Conservation (phyloP, 306 rosid genomes). For the Datisca glomerata region DNA sequence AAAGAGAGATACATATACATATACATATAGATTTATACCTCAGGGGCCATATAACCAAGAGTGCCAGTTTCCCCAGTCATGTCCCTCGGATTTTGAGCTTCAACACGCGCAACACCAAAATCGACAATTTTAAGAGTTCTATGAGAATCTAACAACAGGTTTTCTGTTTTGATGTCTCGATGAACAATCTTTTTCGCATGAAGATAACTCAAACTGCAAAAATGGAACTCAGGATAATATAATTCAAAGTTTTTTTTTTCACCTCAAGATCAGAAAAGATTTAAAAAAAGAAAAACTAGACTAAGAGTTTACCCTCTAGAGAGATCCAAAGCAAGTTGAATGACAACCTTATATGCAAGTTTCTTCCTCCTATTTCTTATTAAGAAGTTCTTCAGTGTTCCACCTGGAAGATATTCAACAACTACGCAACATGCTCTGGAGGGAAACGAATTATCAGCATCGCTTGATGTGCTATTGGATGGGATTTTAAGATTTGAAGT, state of each 20-base stretch:
- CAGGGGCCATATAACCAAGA: slow-evolving; percentile 91
- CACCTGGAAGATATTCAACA: slow-evolving; percentile 82
- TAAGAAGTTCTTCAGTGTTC: slow-evolving; percentile 65
- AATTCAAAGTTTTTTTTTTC: not conserved
- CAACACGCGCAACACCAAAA: slow-evolving; percentile 91
- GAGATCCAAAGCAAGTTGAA: slow-evolving; percentile 85
- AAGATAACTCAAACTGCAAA: slow-evolving; percentile 58
- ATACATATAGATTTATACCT: slow-evolving; percentile 29
- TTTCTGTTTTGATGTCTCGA: slow-evolving; percentile 75
- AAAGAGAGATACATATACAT: not conserved
- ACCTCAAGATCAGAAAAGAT: not conserved
- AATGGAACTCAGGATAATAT: slow-evolving; percentile 5
- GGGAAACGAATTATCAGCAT: slow-evolving; percentile 30
- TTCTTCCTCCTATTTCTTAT: slow-evolving; percentile 52
- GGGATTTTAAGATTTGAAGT: slow-evolving; percentile 74
- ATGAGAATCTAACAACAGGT: slow-evolving; percentile 45
- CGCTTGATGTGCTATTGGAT: slow-evolving; percentile 23
- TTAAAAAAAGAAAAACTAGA: not conserved
- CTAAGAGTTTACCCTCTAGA: slow-evolving; percentile 81
- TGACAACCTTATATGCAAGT: slow-evolving; percentile 55
- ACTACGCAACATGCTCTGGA: slow-evolving; percentile 77
- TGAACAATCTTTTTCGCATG: slow-evolving; percentile 79
- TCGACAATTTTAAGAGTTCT: slow-evolving; percentile 71
- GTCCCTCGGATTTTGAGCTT: slow-evolving; percentile 69
- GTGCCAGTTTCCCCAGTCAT: slow-evolving; percentile 99